phyloP scores from a whole-genome alignment of 176 grass and related monocot species.

The Rhipidocladum racemiflorum region DNA sequence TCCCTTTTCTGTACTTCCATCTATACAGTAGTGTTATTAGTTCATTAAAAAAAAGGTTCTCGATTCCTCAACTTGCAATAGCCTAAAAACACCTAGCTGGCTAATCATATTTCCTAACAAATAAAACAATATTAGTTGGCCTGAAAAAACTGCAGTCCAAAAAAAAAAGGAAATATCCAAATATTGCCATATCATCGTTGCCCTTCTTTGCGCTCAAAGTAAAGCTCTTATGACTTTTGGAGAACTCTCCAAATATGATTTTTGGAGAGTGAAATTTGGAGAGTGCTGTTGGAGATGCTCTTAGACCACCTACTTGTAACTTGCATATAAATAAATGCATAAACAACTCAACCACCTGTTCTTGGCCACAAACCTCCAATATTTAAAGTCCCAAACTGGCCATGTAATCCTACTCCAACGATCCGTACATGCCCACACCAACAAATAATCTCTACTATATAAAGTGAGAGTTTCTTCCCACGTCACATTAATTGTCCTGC shows the following conservation, averaged over 20 bases:
- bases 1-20: background rate
- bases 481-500: too few relatives aligned
- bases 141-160: background rate
- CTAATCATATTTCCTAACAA: background rate
- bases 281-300: too few relatives aligned
- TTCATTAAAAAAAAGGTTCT: background rate
- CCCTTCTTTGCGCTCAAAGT: background rate
- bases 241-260: too few relatives aligned
- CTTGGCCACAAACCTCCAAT: background rate
- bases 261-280: too few relatives aligned
- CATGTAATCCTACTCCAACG: slow-evolving; percentile 7
- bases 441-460: too few relatives aligned
- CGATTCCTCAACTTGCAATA: background rate
- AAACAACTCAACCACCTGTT: background rate
- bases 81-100: background rate
- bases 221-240: too few relatives aligned
- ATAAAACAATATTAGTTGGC: background rate
- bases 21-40: background rate
- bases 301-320: background rate
- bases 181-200: background rate
- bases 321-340: background rate
- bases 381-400: background rate
- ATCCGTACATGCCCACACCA: background rate
- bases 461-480: too few relatives aligned
- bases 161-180: background rate